phyloP scores from a whole-genome alignment of 495 filamentous ascomycete species.

The Podospora bellae-mahoneyi region DNA sequence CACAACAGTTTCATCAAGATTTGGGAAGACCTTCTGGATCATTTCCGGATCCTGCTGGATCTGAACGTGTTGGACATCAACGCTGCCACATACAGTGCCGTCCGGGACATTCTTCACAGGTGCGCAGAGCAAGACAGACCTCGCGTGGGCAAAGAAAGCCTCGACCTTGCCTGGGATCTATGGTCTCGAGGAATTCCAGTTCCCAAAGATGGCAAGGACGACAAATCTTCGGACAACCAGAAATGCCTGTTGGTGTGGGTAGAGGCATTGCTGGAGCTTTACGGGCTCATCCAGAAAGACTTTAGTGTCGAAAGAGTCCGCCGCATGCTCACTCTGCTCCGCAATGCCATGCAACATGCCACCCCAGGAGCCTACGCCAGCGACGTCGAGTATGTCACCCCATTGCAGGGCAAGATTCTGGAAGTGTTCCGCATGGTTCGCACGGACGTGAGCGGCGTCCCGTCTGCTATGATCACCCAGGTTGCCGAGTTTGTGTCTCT shows the following conservation, averaged over 20 bases:
- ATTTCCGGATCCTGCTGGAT: slow-evolving; percentile 58
- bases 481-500: slow-evolving; percentile 68
- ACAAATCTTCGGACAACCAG: slow-evolving; percentile 61
- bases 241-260: slow-evolving; percentile 77
- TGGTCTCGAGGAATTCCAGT: slow-evolving; percentile 65
- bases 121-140: slow-evolving; percentile 44
- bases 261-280: slow-evolving; percentile 69
- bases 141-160: slow-evolving; percentile 53
- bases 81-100: slow-evolving; percentile 64
- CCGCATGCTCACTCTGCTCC: slow-evolving; percentile 60
- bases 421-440: slow-evolving; percentile 69
- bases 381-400: slow-evolving; percentile 80
- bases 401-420: slow-evolving; percentile 70
- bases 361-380: slow-evolving; percentile 72
- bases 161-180: slow-evolving; percentile 65
- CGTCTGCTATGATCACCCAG: slow-evolving; percentile 63
- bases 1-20: slow-evolving; percentile 58
- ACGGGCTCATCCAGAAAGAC: slow-evolving; percentile 67
- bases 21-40: slow-evolving; percentile 66
- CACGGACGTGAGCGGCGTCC: slow-evolving; percentile 61
- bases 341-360: slow-evolving; percentile 52
- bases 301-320: slow-evolving; percentile 58
- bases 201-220: slow-evolving; percentile 39
- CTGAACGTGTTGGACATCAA: slow-evolving; percentile 64
- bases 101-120: slow-evolving; percentile 63